Percentiles rank a stretch among this genome's conserved stretches.
These are phyloP conservation scores for Dictyostelium purpureum DNA, from an alignment of 78 protist species.

Conservation along the genomic window DNA sequence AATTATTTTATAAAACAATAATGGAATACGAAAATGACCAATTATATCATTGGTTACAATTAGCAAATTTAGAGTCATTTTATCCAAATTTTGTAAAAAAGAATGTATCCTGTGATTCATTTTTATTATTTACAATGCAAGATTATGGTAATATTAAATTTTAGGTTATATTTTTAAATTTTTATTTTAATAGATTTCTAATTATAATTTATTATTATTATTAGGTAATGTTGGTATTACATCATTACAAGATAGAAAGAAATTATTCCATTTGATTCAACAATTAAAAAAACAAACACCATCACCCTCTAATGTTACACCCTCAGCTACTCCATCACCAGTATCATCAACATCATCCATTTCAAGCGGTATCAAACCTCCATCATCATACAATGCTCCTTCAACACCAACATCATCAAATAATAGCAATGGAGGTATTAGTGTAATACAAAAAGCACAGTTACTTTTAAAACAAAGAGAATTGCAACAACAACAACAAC, in stretches of 20 bases:
- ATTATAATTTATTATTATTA: neutral
- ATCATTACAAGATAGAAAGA: conserved; percentile 64
- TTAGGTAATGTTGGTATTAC: conserved; percentile 51
- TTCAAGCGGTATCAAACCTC: neutral
- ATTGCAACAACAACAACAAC: conserved; percentile 17
- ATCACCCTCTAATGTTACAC: neutral
- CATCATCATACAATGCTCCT: neutral
- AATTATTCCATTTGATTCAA: conserved; percentile 57
- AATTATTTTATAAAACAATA: too few species aligned
- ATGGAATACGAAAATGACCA: conserved; percentile 47
- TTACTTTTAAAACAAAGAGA: conserved; percentile 39
- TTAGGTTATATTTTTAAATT: neutral
- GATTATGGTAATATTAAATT: conserved; percentile 57
- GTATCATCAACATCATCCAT: neutral
- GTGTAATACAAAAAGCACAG: conserved; percentile 44
- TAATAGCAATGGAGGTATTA: neutral
- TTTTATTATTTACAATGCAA: conserved; percentile 62
- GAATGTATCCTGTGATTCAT: conserved; percentile 45
- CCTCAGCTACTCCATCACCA: neutral
- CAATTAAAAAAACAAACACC: conserved; percentile 28
- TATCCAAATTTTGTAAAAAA: conserved; percentile 61
- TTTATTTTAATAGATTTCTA: neutral
- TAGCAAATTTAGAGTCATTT: conserved; percentile 22
- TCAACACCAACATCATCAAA: neutral
- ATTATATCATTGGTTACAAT: conserved; percentile 41